Conservation (phyloP, 192 early-diverging fungal species). For the Coemansia asiatica region DNA sequence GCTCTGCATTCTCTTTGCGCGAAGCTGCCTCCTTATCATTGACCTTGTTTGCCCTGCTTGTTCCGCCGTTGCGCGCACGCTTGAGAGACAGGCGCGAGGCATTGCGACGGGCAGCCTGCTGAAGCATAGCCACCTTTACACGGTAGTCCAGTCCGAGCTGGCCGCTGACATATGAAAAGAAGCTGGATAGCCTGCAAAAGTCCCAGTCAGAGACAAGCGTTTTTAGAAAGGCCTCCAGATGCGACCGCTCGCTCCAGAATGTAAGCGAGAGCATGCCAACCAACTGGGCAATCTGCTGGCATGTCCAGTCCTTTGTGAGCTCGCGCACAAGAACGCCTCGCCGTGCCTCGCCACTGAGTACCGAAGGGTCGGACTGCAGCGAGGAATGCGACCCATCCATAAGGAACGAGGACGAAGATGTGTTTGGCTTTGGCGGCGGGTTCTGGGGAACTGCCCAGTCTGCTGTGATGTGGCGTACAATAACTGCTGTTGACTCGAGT, state of each 20-base stretch:
- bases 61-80: slow-evolving; percentile 36
- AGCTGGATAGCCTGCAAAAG: slow-evolving; percentile 63
- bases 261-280: slow-evolving; percentile 46
- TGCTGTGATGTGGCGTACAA: slow-evolving; percentile 69
- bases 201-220: slow-evolving; percentile 64
- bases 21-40: background rate
- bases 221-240: slow-evolving; percentile 56
- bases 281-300: slow-evolving; percentile 56
- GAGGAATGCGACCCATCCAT: slow-evolving; percentile 26
- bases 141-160: slow-evolving; percentile 51
- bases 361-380: slow-evolving; percentile 32
- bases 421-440: slow-evolving; percentile 39
- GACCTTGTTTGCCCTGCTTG: slow-evolving; percentile 6
- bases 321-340: slow-evolving; percentile 55
- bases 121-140: slow-evolving; percentile 52
- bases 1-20: background rate
- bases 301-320: slow-evolving; percentile 56
- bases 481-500: slow-evolving; percentile 66
- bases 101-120: slow-evolving; percentile 54
- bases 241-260: slow-evolving; percentile 41
- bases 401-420: slow-evolving; percentile 29
- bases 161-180: slow-evolving; percentile 63
- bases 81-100: slow-evolving; percentile 49
- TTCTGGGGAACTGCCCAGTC: slow-evolving; percentile 60
- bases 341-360: slow-evolving; percentile 47